Evolutionary conservation across 2,329 filamentous ascomycete species (phyloP), one percentile per base, ranked within the genome.

Genomic region (Cordyceps javanica): DNA sequence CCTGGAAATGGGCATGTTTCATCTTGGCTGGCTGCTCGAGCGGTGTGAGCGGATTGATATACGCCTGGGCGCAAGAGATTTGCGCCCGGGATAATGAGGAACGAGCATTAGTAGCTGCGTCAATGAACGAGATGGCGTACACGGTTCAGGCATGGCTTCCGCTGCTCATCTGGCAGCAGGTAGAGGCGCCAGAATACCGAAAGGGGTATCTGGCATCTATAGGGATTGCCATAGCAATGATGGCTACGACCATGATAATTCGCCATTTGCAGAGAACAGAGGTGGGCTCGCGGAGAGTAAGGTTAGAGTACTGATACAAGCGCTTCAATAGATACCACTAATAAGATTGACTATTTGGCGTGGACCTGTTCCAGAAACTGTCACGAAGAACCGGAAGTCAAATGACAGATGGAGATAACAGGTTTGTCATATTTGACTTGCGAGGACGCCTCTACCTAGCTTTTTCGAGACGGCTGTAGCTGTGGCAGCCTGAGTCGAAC

Each of bases 91-190:
- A 79, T 60, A 79, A 85, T 56, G 85, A 89, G 67, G 86, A 89
- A 70, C 74, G 85, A 10, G 85, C 86, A 0, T 72, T 90, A 4
- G 83, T 89, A 0, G 78, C 86, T 0, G 86, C 77, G 0, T 72
- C 76, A 16, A 89, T 89, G 83, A 89, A 89, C 60, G 80, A 86
- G 65, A 79, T 89, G 72, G 85, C 85, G 0, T 88, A 88, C 60
- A 83, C 88, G 1, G 70, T 90, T 44, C 85, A 89, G 65, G 83
- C 85, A 0, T 89, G 86, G 86, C 67, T 90, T 42, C 87, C 87
- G 7, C 75, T 87, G 32, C 66, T 87, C 9, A 77, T 87, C 10
- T 88, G 85, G 85, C 80, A 84, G 69, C 82, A 85, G 65, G 75
- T 84, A 0, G 82, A 87, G 58, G 81, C 79, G 0, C 85, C 85